phyloP scores from a whole-genome alignment of 306 rosid genomes.

The Vigna unguiculata region DNA sequence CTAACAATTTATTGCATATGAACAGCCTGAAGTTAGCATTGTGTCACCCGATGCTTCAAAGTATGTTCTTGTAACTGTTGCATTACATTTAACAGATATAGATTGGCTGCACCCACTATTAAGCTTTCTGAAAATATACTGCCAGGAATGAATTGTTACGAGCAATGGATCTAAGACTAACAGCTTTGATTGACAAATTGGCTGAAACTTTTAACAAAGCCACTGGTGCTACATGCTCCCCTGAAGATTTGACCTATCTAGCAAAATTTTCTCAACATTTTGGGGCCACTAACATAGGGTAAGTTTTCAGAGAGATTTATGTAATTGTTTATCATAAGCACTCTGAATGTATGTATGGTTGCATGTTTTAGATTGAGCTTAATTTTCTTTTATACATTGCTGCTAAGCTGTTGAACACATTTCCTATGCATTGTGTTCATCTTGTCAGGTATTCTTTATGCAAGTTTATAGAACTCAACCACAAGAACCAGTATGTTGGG shows the following conservation, averaged over 20 bases:
- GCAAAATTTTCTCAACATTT: slow-evolving; percentile 61
- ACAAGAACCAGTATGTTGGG: slow-evolving; percentile 46
- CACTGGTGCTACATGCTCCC: slow-evolving; percentile 54
- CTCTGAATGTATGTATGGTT: slow-evolving; percentile 26
- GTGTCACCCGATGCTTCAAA: slow-evolving; percentile 77
- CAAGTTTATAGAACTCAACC: slow-evolving; percentile 63
- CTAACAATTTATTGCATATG: slow-evolving; percentile 49
- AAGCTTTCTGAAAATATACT: slow-evolving; percentile 54
- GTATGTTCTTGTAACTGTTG: slow-evolving; percentile 66
- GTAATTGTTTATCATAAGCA: slow-evolving; percentile 2
- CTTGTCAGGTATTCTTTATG: slow-evolving; percentile 64
- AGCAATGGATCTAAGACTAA: slow-evolving; percentile 91
- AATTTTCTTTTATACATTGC: slow-evolving; percentile 10
- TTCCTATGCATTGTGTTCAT: slow-evolving; percentile 38
- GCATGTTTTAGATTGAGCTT: slow-evolving; percentile 27
- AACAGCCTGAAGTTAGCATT: slow-evolving; percentile 68
- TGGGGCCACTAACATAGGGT: slow-evolving; percentile 77
- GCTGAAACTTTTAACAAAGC: slow-evolving; percentile 59
- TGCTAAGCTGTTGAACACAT: slow-evolving; percentile 18
- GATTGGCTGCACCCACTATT: slow-evolving; percentile 43
- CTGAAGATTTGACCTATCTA: slow-evolving; percentile 56
- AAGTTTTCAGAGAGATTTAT: slow-evolving; percentile 46
- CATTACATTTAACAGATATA: slow-evolving; percentile 44
- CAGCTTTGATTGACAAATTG: slow-evolving; percentile 72
- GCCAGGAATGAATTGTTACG: slow-evolving; percentile 84